Percentiles rank a stretch among this genome's conserved stretches.
Conservation (phyloP, 768 basidiomycete species). For the Termitomyces sp. region DNA sequence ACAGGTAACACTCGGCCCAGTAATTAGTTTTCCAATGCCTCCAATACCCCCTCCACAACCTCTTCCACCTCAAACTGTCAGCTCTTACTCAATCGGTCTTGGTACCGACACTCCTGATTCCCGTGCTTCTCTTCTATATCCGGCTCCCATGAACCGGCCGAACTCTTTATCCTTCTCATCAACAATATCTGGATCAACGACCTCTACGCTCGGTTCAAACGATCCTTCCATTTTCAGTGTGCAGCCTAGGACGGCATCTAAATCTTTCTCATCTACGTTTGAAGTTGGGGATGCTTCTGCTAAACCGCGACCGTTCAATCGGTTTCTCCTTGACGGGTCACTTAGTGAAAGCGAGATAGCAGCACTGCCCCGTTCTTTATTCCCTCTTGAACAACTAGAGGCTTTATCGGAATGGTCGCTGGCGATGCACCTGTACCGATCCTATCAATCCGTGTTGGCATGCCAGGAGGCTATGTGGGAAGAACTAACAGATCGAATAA, state of each 20-base stretch:
- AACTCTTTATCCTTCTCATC: conserved; percentile 51
- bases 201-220: conserved; percentile 20
- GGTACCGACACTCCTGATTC: conserved; percentile 27
- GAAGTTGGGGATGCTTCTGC: conserved; percentile 17
- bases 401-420: conserved; percentile 52
- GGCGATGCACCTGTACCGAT: conserved; percentile 65
- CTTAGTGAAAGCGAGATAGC: conserved; percentile 35
- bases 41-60: conserved; percentile 60
- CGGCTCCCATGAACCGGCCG: conserved; percentile 30
- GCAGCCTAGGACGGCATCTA: conserved; percentile 24
- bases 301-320: conserved; percentile 21
- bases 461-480: conserved; percentile 79
- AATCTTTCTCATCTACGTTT: conserved; percentile 24
- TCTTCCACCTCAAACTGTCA: conserved; percentile 38
- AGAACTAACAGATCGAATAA: conserved; percentile 55
- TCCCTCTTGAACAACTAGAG: conserved; percentile 36
- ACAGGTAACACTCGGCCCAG: conserved; percentile 55
- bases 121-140: conserved; percentile 29
- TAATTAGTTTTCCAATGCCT: conserved; percentile 63
- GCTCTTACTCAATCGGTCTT: conserved; percentile 31
- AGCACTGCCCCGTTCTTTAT: conserved; percentile 27
- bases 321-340: conserved; percentile 42
- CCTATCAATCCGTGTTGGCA: conserved; percentile 56
- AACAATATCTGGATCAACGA: conserved; percentile 34
- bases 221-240: conserved; percentile 19